Conservation (phyloP, 768 basidiomycete genomes). For the Phlegmacium glaucopus region DNA sequence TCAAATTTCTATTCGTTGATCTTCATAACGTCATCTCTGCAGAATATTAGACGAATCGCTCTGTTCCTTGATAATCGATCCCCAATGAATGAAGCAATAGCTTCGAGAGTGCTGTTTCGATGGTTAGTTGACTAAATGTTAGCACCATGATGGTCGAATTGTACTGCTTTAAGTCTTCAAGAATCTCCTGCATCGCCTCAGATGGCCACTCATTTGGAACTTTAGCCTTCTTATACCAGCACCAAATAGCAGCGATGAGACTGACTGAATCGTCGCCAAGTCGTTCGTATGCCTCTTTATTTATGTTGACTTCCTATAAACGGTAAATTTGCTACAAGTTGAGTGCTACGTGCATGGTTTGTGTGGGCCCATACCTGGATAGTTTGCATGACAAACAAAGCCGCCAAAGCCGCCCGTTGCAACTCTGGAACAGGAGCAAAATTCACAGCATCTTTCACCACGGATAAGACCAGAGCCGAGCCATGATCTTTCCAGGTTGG, state of each 20-base stretch:
- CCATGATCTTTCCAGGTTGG: slow-evolving; percentile 1
- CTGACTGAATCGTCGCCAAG: slow-evolving; percentile 1
- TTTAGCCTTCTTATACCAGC: slow-evolving; percentile 1
- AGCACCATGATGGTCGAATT: neutral
- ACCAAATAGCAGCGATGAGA: slow-evolving; percentile 7
- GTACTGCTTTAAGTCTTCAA: neutral
- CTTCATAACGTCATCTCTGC: neutral
- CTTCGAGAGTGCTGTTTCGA: neutral
- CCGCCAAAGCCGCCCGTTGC: slow-evolving; percentile 1
- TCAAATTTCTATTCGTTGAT: neutral
- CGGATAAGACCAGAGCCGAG: neutral
- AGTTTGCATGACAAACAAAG: neutral
- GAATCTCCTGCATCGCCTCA: neutral
- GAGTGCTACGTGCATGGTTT: neutral
- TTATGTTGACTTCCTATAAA: slow-evolving; percentile 1
- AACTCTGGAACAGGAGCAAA: slow-evolving; percentile 4
- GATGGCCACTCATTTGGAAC: neutral
- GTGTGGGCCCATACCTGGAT: neutral
- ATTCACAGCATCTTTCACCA: slow-evolving; percentile 5
- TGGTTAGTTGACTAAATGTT: neutral
- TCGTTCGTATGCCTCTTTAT: slow-evolving; percentile 3
- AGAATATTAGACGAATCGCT: neutral
- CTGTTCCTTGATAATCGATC: neutral
- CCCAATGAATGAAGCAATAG: neutral
- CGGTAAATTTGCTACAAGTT: neutral